phyloP scores from a whole-genome alignment of 495 filamentous ascomycete genomes.

The Penicillium arizonense region DNA sequence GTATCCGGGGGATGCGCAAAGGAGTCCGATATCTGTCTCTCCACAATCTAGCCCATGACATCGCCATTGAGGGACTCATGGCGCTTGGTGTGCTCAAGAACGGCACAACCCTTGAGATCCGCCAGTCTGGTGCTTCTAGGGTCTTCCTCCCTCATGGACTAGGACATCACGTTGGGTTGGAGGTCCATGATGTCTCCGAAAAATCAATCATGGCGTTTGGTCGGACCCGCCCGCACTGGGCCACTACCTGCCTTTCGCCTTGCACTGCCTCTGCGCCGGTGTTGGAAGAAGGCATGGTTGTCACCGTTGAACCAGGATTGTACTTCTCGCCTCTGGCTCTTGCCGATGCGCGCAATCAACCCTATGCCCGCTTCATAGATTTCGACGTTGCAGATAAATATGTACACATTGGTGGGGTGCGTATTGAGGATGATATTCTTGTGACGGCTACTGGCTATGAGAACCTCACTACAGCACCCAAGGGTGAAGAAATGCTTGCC shows the following conservation, averaged over 20 bases:
- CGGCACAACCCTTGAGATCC: slow-evolving; percentile 62
- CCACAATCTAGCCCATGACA: slow-evolving; percentile 66
- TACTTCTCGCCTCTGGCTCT: slow-evolving; percentile 91
- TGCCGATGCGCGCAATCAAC: slow-evolving; percentile 66
- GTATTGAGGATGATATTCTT: slow-evolving; percentile 90
- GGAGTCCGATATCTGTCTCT: slow-evolving; percentile 67
- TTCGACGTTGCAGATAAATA: slow-evolving; percentile 66
- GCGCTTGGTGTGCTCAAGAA: slow-evolving; percentile 61
- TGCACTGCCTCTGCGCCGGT: slow-evolving; percentile 36
- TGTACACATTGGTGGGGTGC: slow-evolving; percentile 77
- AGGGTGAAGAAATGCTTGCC: slow-evolving; percentile 66
- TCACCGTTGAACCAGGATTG: slow-evolving; percentile 88
- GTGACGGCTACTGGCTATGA: slow-evolving; percentile 75
- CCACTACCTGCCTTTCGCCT: slow-evolving; percentile 22
- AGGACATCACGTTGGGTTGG: slow-evolving; percentile 85
- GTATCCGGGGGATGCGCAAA: slow-evolving; percentile 62
- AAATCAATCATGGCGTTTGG: slow-evolving; percentile 43
- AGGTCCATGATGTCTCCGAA: slow-evolving; percentile 78
- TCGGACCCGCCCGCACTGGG: slow-evolving; percentile 19
- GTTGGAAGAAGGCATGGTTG: slow-evolving; percentile 69
- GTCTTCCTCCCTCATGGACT: slow-evolving; percentile 93
- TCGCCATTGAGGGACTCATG: slow-evolving; percentile 69
- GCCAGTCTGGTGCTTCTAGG: slow-evolving; percentile 61
- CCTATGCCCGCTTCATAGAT: slow-evolving; percentile 71
- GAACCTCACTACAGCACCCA: slow-evolving; percentile 81